Conservation (phyloP, 139 green algal species). For the Chlorella ohadii region DNA sequence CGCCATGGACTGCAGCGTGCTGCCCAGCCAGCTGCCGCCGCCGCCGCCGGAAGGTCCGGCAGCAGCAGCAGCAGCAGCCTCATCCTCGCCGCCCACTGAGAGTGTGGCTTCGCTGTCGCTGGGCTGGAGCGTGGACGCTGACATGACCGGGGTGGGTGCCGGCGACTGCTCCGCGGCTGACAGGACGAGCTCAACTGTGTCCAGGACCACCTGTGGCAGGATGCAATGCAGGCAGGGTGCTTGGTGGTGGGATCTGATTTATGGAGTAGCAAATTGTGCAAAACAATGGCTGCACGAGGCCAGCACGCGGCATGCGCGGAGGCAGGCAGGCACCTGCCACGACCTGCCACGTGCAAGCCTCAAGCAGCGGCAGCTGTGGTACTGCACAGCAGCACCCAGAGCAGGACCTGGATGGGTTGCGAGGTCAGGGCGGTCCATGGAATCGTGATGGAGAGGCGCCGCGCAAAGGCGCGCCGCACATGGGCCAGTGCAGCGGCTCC, state of each 20-base stretch:
- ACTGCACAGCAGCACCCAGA: too few species aligned
- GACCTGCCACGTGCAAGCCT: too few species aligned
- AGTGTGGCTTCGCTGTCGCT: background rate
- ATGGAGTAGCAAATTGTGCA: too few species aligned
- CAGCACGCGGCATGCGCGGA: too few species aligned
- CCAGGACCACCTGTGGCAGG: slow-evolving; percentile 50
- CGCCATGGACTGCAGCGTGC: slow-evolving; percentile 44
- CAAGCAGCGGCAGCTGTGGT: too few species aligned
- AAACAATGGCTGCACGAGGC: too few species aligned
- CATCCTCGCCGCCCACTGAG: background rate
- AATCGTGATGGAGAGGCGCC: slow-evolving; percentile 50
- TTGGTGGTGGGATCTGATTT: too few species aligned
- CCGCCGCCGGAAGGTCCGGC: background rate
- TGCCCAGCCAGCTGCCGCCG: slow-evolving; percentile 35
- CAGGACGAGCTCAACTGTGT: slow-evolving; percentile 63
- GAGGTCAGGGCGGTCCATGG: slow-evolving; percentile 61
- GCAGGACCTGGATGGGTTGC: slow-evolving; percentile 65
- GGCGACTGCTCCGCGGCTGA: background rate
- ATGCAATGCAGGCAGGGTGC: background rate
- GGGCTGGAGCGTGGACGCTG: background rate
- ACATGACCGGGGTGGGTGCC: background rate
- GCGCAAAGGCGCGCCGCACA: slow-evolving; percentile 55
- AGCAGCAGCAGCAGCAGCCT: background rate
- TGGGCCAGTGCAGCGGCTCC: slow-evolving; percentile 18
- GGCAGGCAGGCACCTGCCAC: too few species aligned